A percentile compares a stretch with the other conserved stretches of the same genome.
These are phyloP conservation scores for Penicillium sp. DNA, from an alignment of 2,329 filamentous ascomycete species.

Conservation along the genomic window DNA sequence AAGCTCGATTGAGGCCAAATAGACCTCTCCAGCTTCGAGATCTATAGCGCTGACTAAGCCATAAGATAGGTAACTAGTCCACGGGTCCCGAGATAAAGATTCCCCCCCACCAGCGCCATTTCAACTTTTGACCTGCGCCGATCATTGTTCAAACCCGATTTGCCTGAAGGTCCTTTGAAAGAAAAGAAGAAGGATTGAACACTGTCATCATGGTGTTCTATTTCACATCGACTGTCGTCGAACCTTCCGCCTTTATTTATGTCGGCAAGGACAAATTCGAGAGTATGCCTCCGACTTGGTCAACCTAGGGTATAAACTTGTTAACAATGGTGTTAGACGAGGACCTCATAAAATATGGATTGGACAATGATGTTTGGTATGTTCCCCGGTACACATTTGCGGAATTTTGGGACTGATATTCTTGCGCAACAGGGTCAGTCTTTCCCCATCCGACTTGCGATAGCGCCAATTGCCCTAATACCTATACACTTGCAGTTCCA, in stretches of 20 bases:
- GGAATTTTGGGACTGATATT: constrained; percentile 7
- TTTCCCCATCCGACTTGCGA: not conserved
- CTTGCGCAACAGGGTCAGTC: constrained; percentile 32
- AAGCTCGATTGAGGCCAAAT: too few relatives aligned
- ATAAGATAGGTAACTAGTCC: not conserved
- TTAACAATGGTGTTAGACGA: constrained; percentile 63
- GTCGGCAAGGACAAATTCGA: constrained; percentile 99
- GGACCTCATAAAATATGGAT: constrained; percentile 85
- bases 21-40: not conserved
- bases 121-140: not conserved
- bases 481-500: constrained; percentile 65
- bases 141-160: not conserved
- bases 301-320: not conserved
- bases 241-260: constrained; percentile 83
- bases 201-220: constrained; percentile 78
- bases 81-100: not conserved
- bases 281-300: constrained; percentile 59
- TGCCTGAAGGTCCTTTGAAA: not conserved
- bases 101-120: not conserved
- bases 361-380: constrained; percentile 93
- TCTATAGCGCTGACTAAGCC: not conserved
- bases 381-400: not conserved
- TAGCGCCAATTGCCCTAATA: constrained; percentile 11
- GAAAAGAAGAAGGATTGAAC: not conserved
- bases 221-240: constrained; percentile 81